Evolutionary conservation across 768 basidiomycete genomes (phyloP).

Genomic region (Lactifluus piperatus): DNA sequence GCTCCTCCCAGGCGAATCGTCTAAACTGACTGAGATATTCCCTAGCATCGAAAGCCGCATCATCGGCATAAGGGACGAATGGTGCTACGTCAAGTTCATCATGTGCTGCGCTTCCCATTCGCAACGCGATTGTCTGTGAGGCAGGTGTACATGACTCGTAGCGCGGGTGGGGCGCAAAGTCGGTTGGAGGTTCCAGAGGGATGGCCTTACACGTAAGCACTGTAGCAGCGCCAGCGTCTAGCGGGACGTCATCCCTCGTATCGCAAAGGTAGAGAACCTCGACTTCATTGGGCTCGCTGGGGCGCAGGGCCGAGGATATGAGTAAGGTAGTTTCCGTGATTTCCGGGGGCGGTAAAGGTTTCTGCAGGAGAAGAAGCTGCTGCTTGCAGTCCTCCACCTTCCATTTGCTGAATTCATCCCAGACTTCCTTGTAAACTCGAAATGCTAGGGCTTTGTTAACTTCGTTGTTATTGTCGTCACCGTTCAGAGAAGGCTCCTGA

Average conservation of each 20-base stretch:
- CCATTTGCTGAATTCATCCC: conserved; percentile 25
- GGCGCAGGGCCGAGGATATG: neutral
- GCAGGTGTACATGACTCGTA: conserved; percentile 54
- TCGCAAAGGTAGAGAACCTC: conserved; percentile 1
- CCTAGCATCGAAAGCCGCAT: conserved; percentile 39
- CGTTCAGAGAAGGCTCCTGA: neutral
- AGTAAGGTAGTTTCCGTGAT: neutral
- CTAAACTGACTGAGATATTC: conserved; percentile 36
- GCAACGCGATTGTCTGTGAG: conserved; percentile 34
- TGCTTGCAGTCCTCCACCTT: conserved; percentile 21
- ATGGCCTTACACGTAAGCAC: neutral
- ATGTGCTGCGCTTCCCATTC: neutral
- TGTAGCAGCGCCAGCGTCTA: neutral
- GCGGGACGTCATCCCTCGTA: conserved; percentile 10
- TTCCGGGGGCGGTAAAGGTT: conserved; percentile 6
- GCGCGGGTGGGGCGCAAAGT: conserved; percentile 26
- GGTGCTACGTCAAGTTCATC: conserved; percentile 47
- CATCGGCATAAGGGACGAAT: conserved; percentile 58
- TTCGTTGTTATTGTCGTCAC: neutral
- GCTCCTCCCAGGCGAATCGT: conserved; percentile 42
- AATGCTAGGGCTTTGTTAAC: neutral
- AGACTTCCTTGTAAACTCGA: conserved; percentile 21
- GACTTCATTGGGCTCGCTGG: neutral
- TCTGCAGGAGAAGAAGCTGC: conserved; percentile 14
- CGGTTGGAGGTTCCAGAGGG: neutral